Conservation (phyloP, 371 early-diverging fungal genomes). For the Rhizopus microsporus region DNA sequence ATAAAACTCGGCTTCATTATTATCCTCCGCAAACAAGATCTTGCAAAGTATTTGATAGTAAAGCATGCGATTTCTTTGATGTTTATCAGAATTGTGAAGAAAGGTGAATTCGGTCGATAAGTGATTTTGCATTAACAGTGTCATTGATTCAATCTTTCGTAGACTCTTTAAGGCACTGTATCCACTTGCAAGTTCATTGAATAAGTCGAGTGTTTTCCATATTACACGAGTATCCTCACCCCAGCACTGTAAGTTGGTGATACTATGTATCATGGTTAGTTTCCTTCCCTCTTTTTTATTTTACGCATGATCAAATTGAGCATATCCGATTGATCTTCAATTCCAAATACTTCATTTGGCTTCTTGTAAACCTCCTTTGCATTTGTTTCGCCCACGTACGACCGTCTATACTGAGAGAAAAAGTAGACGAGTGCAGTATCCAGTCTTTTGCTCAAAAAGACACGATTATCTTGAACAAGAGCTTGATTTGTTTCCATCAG, state of each 20-base stretch:
- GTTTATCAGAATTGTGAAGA: slow-evolving; percentile 42
- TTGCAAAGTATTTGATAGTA: slow-evolving; percentile 82
- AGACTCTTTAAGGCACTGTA: slow-evolving; percentile 73
- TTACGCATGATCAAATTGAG: slow-evolving; percentile 71
- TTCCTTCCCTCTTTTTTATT: slow-evolving; percentile 21
- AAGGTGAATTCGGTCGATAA: slow-evolving; percentile 72
- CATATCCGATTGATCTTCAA: slow-evolving; percentile 57
- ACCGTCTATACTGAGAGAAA: slow-evolving; percentile 67
- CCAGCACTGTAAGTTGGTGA: slow-evolving; percentile 35
- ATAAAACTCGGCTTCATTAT: slow-evolving; percentile 58
- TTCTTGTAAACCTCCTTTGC: slow-evolving; percentile 58
- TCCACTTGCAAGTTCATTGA: slow-evolving; percentile 78
- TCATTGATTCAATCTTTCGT: slow-evolving; percentile 71
- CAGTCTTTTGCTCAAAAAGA: slow-evolving; percentile 47
- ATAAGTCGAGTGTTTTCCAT: slow-evolving; percentile 55
- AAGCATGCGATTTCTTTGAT: slow-evolving; percentile 59
- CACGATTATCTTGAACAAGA: slow-evolving; percentile 22
- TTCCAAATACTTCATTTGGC: slow-evolving; percentile 53
- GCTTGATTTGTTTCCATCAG: slow-evolving; percentile 51
- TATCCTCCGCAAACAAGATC: slow-evolving; percentile 71
- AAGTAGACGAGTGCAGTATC: slow-evolving; percentile 74
- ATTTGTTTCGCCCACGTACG: slow-evolving; percentile 61
- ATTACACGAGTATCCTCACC: slow-evolving; percentile 32
- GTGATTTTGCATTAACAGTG: slow-evolving; percentile 74
- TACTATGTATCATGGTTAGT: slow-evolving; percentile 9